phyloP scores from a whole-genome alignment of 768 basidiomycete genomes.

The Pleurotus platypus region DNA sequence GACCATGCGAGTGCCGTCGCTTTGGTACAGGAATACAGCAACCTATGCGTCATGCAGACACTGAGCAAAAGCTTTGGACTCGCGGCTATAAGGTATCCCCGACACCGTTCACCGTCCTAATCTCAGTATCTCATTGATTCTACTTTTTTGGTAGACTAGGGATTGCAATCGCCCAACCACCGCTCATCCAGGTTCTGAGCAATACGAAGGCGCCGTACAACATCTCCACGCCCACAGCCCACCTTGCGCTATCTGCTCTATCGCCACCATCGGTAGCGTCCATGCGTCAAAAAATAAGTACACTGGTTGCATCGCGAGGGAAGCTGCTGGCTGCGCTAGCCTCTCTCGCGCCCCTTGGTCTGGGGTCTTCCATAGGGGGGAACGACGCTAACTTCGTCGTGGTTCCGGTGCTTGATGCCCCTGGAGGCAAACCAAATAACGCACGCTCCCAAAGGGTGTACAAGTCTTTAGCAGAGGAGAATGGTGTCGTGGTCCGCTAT shows the following conservation, averaged over 20 bases:
- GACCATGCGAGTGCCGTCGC: conserved; percentile 58
- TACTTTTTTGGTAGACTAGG: conserved; percentile 58
- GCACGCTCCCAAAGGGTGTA: conserved; percentile 64
- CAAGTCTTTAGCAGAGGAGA: conserved; percentile 76
- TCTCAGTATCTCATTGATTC: neutral
- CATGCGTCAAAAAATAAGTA: conserved; percentile 65
- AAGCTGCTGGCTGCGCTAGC: conserved; percentile 49
- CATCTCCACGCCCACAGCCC: conserved; percentile 85
- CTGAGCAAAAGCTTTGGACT: conserved; percentile 95
- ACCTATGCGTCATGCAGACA: conserved; percentile 94
- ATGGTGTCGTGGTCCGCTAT: conserved; percentile 87
- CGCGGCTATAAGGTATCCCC: conserved; percentile 83
- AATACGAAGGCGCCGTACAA: conserved; percentile 99
- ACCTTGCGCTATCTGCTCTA: conserved; percentile 77
- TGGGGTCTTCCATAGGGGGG: conserved; percentile 71
- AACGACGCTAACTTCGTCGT: conserved; percentile 91
- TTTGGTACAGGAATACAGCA: conserved; percentile 77
- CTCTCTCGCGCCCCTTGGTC: conserved; percentile 42
- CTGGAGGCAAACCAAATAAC: conserved; percentile 50
- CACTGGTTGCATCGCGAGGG: conserved; percentile 55
- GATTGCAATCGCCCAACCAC: conserved; percentile 84
- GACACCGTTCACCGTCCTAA: neutral
- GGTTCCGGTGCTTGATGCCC: conserved; percentile 63
- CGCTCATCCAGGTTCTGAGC: conserved; percentile 83
- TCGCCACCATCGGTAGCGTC: conserved; percentile 53